A percentile compares a stretch with the other conserved stretches of the same genome.
phyloP scores from a whole-genome alignment of 495 filamentous ascomycete species.

The Usnea hakonensis region DNA sequence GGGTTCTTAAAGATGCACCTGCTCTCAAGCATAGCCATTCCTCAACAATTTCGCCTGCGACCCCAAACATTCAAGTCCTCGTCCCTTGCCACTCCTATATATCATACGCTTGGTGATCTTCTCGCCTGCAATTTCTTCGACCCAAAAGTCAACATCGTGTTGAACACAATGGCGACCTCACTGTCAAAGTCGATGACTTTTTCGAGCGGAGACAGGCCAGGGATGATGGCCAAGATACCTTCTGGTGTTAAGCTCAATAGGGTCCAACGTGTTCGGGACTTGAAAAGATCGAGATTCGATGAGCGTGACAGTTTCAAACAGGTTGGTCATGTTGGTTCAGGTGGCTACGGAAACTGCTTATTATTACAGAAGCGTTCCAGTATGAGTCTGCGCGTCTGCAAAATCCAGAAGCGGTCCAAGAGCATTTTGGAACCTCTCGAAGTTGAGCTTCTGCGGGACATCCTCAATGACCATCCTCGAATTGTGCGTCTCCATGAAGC shows the following conservation, averaged over 20 bases:
- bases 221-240: neutral
- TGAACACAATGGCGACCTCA: neutral
- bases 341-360: slow-evolving; percentile 10
- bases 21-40: neutral
- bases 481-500: slow-evolving; percentile 8
- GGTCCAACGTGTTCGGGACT: neutral
- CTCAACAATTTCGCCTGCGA: neutral
- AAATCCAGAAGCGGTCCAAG: neutral
- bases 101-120: neutral
- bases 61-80: neutral
- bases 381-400: slow-evolving; percentile 11
- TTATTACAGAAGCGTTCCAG: slow-evolving; percentile 9
- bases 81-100: neutral
- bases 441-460: slow-evolving; percentile 8
- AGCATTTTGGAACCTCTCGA: slow-evolving; percentile 6
- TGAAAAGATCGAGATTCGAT: slow-evolving; percentile 8
- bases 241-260: neutral
- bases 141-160: neutral
- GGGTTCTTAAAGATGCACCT: neutral
- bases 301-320: slow-evolving; percentile 1
- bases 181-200: neutral
- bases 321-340: slow-evolving; percentile 6
- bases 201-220: neutral
- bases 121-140: neutral
- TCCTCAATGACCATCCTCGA: slow-evolving; percentile 12